A percentile compares a stretch with the other conserved stretches of the same genome.
Evolutionary conservation across 2,329 filamentous ascomycete species (phyloP).

Genomic region (Ophiocordyceps camponoti-rufipedis): DNA sequence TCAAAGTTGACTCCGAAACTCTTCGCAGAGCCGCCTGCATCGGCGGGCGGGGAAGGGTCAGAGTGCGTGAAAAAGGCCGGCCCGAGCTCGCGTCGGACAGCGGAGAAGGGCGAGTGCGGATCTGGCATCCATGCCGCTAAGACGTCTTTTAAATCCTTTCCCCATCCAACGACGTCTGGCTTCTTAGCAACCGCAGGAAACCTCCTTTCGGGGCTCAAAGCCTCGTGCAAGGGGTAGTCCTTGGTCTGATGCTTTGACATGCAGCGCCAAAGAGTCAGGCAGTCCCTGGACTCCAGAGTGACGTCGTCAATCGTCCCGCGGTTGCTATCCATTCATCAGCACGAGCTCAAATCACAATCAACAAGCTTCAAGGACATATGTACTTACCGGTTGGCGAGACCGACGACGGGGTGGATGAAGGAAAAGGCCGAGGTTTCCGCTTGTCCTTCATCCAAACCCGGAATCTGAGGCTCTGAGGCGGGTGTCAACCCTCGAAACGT

Average conservation of each 20-base stretch:
- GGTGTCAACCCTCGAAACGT: conserved; percentile 32
- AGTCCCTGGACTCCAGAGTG: conserved; percentile 53
- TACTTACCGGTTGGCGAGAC: conserved; percentile 34
- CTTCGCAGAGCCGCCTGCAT: neutral
- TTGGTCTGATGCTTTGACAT: conserved; percentile 40
- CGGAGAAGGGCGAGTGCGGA: conserved; percentile 20
- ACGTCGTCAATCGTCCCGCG: conserved; percentile 50
- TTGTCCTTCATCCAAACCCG: conserved; percentile 23
- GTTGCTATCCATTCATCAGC: conserved; percentile 13
- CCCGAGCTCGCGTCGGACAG: conserved; percentile 26
- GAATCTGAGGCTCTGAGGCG: conserved; percentile 20
- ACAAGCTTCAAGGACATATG: too few relatives aligned
- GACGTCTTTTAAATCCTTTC: conserved; percentile 36
- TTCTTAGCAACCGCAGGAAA: conserved; percentile 41
- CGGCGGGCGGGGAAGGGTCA: neutral
- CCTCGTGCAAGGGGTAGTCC: conserved; percentile 27
- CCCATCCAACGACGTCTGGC: conserved; percentile 48
- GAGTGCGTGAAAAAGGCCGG: neutral
- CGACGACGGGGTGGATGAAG: conserved; percentile 49
- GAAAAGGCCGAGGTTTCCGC: conserved; percentile 28
- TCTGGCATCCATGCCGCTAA: conserved; percentile 43
- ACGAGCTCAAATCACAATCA: neutral
- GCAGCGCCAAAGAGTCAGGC: conserved; percentile 42
- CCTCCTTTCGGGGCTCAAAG: conserved; percentile 28
- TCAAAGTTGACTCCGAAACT: neutral